Base-by-base conservation (phyloP, 2,329 filamentous ascomycete genomes). In the Paecilomyces fulvus region DNA sequence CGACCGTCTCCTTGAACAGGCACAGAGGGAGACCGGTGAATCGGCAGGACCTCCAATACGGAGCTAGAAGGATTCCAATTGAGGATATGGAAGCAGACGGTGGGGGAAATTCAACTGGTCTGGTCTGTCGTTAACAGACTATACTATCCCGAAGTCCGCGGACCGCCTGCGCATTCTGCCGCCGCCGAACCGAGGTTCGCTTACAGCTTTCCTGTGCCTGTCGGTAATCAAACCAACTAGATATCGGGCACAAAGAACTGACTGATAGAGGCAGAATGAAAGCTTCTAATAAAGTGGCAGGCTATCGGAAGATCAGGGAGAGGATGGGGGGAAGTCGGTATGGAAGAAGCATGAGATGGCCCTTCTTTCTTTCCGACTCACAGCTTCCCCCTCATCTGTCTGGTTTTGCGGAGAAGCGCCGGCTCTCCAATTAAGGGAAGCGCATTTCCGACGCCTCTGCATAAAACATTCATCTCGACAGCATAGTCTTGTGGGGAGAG, bases 181-280 rank as follows among this genome's bases (percentile, higher is more conserved):
- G 60, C 55, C 57, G 63, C 60, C 67, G 67, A 68, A 68, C 69
- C 69, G 69, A 71, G 69, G 69, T 71, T 56, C 64, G 67, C 53
- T 53, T 50, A 50, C 53, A 28, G 56, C 17, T 30, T 30, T 12
- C 30, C 2, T 23, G 48, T 28, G 12, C 11, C 46, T 17, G 20
- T 21, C 23, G 23, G 46, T 9, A 49, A 23, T 23, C 17, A 10
- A 11, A 11, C 46, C 20, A 17, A 21, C 20, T 11, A 21, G 46
- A 12, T 49, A 9, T 14, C 46, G 17, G 17, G 23, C 46, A 25
- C n/a, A 14, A n/a, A 37, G 5, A 14, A n/a, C 2, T 17, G 12
- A 14, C 7, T 43, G 7, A 3, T 17, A n/a, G 17, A n/a, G 17
- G 17, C 3, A 43, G n/a, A n/a, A n/a, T n/a, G n/a, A 17, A 17